A percentile compares a stretch with the other conserved stretches of the same genome.
phyloP scores from a whole-genome alignment of 2,329 filamentous ascomycete species.

The Phyllosticta paracitricarpa region DNA sequence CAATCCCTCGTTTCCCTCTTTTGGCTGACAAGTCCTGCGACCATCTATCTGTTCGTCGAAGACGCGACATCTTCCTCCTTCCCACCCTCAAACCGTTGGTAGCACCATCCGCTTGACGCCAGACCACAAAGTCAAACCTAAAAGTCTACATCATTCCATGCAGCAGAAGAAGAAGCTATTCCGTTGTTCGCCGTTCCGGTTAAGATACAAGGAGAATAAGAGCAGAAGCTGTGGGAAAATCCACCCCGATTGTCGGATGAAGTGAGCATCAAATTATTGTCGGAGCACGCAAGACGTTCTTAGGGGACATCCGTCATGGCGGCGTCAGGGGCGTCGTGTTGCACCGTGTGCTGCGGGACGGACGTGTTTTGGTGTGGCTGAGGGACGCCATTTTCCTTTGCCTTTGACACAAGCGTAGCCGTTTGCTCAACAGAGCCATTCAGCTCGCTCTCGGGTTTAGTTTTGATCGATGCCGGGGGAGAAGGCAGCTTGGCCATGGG shows the following conservation, averaged over 20 bases:
- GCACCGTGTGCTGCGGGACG: neutral
- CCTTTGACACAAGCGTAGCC: neutral
- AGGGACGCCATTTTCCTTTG: neutral
- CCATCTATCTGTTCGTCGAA: neutral
- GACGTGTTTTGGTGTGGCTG: neutral
- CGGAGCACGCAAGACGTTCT: too few relatives aligned
- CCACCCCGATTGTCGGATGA: neutral
- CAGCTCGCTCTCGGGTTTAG: conserved; percentile 1
- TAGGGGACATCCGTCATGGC: neutral
- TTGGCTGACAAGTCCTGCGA: neutral
- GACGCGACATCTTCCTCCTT: neutral
- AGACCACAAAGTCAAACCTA: neutral
- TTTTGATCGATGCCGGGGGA: conserved; percentile 1
- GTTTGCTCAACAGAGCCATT: neutral
- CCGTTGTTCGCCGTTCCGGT: neutral
- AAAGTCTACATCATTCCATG: neutral
- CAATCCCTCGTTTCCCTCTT: neutral
- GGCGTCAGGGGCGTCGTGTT: neutral
- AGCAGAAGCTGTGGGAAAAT: neutral
- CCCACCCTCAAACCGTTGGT: neutral
- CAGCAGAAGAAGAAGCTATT: neutral
- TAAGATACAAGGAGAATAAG: neutral
- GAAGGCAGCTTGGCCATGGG: conserved; percentile 2
- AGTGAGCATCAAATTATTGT: neutral
- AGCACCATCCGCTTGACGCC: neutral